Conservation (phyloP, 2,329 filamentous ascomycete genomes). For the Cercospora zeina region DNA sequence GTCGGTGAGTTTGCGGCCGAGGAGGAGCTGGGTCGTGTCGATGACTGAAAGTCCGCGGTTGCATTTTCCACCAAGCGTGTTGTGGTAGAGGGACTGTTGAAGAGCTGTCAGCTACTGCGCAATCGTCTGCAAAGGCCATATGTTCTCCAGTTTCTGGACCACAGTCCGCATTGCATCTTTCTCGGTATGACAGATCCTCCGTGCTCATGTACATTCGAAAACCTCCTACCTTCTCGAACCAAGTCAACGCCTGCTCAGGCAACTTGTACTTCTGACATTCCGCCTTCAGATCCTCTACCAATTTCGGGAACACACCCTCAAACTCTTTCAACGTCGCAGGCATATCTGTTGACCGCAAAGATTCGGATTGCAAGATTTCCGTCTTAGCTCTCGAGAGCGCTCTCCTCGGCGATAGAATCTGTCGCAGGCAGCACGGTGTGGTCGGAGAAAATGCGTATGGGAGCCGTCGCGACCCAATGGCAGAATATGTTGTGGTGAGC, state of each 20-base stretch:
- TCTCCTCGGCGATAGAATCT: neutral
- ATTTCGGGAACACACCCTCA: conserved; percentile 82
- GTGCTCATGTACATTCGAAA: neutral
- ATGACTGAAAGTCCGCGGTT: conserved; percentile 98
- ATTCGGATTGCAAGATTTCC: conserved; percentile 13
- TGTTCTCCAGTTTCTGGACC: neutral
- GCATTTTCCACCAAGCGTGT: conserved; percentile 92
- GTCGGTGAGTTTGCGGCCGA: conserved; percentile 68
- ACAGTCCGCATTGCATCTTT: neutral
- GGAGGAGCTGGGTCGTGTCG: conserved; percentile 80
- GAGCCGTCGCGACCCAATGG: neutral
- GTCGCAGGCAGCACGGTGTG: neutral
- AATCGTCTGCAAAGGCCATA: neutral
- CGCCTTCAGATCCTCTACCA: conserved; percentile 77
- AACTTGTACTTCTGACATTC: conserved; percentile 81
- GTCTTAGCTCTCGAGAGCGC: neutral
- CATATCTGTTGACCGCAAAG: conserved; percentile 48
- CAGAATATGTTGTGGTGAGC: neutral
- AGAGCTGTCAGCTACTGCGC: neutral
- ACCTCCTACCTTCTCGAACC: conserved; percentile 72
- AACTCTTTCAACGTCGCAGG: conserved; percentile 81
- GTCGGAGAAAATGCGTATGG: neutral
- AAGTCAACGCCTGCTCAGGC: conserved; percentile 75
- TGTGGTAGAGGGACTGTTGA: conserved; percentile 73
- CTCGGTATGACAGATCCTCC: neutral